phyloP scores from a whole-genome alignment of 495 filamentous ascomycete species.

The Neurospora terricola region DNA sequence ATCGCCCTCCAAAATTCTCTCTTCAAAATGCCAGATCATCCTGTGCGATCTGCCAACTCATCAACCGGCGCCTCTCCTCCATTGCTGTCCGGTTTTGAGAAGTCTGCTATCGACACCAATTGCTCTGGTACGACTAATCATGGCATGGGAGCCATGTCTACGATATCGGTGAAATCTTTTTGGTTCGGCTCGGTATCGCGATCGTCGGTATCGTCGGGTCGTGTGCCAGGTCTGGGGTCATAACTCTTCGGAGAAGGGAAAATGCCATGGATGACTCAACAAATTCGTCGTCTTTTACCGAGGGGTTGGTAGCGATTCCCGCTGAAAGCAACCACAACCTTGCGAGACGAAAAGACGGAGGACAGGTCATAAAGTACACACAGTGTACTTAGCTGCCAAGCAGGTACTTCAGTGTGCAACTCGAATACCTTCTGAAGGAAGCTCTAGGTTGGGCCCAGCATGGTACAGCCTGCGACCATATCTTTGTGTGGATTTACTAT shows the following conservation, averaged over 20 bases:
- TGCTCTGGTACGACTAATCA: background rate
- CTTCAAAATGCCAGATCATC: background rate
- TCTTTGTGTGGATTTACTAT: background rate
- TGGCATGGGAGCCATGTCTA: background rate
- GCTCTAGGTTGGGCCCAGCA: background rate
- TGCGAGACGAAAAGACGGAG: background rate
- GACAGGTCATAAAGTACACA: background rate
- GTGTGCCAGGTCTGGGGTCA: background rate
- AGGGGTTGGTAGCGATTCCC: background rate
- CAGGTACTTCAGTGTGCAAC: background rate
- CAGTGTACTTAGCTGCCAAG: background rate
- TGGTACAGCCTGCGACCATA: background rate
- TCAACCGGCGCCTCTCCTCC: background rate
- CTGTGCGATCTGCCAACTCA: background rate
- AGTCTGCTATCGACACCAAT: background rate
- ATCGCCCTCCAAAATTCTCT: background rate
- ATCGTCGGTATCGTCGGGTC: background rate
- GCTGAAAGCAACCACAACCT: background rate
- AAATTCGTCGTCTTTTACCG: background rate
- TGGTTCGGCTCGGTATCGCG: background rate
- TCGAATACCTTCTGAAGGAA: background rate
- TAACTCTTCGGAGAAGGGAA: background rate
- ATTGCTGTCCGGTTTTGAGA: background rate
- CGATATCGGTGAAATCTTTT: background rate
- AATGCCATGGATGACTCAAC: background rate